Evolutionary conservation across 1,139 yeast species (phyloP), one percentile per base, ranked within the genome.

Genomic region (Casaregolazyma lundiana): DNA sequence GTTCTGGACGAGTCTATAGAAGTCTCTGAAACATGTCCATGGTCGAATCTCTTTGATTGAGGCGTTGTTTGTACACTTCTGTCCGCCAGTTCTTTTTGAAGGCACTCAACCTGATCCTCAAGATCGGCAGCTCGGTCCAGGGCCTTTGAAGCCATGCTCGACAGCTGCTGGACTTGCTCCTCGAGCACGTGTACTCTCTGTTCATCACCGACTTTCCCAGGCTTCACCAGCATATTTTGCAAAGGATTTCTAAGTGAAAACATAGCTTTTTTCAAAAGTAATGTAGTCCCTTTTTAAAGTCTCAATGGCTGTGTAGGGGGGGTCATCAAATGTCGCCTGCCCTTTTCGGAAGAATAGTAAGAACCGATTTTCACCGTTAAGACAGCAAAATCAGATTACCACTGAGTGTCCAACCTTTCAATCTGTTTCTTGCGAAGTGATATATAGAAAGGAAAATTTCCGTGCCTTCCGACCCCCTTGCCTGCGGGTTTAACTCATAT

Each of bases 61-160:
- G 32, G 32, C 11, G 32, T 26, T n/a, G 15, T 26, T 9, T 26
- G 32, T 26, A 26, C 3, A 15, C n/a, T n/a, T 11, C 11, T 7
- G 32, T 11, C 11, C 32, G 15, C 30, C 20, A 44, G 45, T 29
- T 40, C 43, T 8, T 32, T 40, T 30, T 40, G 17, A 9, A 40
- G 36, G 4, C 22, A 49, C 20, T 47, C 53, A 3, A 63, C 53
- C 43, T 62, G 61, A 6, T 48, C 45, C 43, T 64, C 68, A 11
- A 64, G 56, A 29, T 51, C 54, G 13, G 61, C 53, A 2, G 65
- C 67, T 20, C 65, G 46, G 50, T 64, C 68, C 17, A 64, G 61
- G 16, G 68, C 68, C 13, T 57, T 55, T 1, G 67, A 63, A 1
- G 67, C 67, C 0, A 66, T 62, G 40, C 51, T 52, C 2, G 67